Evolutionary conservation across 23 red algal genomes (phyloP).

Genomic region (Gracilaria gracilis): DNA sequence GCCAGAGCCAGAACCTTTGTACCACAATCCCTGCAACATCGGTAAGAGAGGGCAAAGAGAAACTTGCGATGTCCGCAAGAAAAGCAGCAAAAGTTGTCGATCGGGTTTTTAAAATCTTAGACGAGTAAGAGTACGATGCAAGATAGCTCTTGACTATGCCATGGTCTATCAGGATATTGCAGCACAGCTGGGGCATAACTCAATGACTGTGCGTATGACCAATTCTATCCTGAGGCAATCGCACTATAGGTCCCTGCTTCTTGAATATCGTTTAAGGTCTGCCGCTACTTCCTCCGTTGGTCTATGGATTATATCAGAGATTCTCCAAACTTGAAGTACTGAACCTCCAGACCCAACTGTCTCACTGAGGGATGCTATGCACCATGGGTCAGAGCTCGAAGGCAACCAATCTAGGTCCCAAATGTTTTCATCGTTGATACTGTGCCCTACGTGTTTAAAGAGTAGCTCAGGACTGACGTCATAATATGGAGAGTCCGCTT

Average conservation of each 20-base stretch:
- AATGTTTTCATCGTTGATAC: conserved; percentile 48
- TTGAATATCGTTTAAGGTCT: conserved; percentile 25
- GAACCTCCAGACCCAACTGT: conserved; percentile 70
- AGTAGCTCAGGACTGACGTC: conserved; percentile 62
- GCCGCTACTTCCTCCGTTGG: conserved; percentile 57
- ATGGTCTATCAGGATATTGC: neutral
- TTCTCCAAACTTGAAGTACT: conserved; percentile 81
- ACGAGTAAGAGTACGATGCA: too few relatives aligned
- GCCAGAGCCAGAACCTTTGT: too few relatives aligned
- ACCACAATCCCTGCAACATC: too few relatives aligned
- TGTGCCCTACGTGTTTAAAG: conserved; percentile 84
- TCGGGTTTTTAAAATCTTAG: too few relatives aligned
- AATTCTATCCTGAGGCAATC: neutral
- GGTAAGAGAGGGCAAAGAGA: too few relatives aligned
- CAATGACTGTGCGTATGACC: neutral
- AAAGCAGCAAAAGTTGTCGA: too few relatives aligned
- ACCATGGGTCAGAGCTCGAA: conserved; percentile 70
- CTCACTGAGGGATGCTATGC: conserved; percentile 74
- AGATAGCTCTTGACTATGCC: neutral
- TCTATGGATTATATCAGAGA: conserved; percentile 68
- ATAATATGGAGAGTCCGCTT: neutral
- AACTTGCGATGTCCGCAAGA: too few relatives aligned
- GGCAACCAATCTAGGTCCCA: conserved; percentile 81
- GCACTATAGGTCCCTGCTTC: conserved; percentile 25
- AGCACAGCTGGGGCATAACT: neutral